Conservation (phyloP, 441 rosid species). For the Erysimum cheiri region DNA sequence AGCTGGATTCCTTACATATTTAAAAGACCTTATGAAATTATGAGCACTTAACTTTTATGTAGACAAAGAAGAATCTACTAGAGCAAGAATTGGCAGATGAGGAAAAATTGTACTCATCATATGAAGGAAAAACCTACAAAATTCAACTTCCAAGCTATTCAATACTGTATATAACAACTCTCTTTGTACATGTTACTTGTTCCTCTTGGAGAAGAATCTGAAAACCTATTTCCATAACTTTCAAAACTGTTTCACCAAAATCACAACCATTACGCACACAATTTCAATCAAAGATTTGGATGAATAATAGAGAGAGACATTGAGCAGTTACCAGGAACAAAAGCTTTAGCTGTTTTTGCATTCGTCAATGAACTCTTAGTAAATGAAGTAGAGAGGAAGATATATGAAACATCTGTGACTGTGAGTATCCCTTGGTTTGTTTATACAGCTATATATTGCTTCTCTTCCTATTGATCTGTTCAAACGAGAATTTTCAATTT, state of each 20-base stretch:
- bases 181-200: conserved; percentile 77
- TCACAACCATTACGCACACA: background rate
- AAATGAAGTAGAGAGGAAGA: conserved; percentile 72
- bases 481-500: background rate
- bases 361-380: conserved; percentile 66
- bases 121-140: too few relatives aligned
- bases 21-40: background rate
- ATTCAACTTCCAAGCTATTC: background rate
- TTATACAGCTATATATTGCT: too few relatives aligned
- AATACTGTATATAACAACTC: conserved; percentile 71
- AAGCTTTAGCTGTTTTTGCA: conserved; percentile 77
- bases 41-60: background rate
- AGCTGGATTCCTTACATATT: conserved; percentile 74
- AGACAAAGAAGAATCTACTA: too few relatives aligned
- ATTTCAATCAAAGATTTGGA: background rate
- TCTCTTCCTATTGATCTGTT: conserved; percentile 63
- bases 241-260: conserved; percentile 68
- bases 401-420: conserved; percentile 67
- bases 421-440: conserved; percentile 58
- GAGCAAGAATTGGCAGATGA: too few relatives aligned
- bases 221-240: conserved; percentile 84
- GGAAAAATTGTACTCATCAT: too few relatives aligned
- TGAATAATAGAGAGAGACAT: background rate
- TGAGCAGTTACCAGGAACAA: conserved; percentile 62
- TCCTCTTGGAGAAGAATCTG: conserved; percentile 74